These are phyloP conservation scores for Breviolum minutum DNA, from an alignment of 73 alveolate genomes.

Conservation along the genomic window DNA sequence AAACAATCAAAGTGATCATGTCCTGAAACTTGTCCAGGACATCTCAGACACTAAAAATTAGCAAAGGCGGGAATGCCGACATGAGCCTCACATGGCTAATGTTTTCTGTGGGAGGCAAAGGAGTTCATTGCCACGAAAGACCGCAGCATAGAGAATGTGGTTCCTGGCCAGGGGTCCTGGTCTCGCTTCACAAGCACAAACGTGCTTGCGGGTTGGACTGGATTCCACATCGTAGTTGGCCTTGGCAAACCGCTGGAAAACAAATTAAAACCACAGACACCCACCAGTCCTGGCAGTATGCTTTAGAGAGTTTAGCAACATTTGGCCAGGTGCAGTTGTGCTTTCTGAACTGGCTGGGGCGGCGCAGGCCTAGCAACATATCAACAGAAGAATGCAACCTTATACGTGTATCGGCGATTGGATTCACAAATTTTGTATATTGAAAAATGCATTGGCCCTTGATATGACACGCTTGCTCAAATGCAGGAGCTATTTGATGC, in stretches of 20 bases:
- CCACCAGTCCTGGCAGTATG: background rate
- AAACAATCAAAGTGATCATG: background rate
- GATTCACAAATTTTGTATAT: too few species aligned
- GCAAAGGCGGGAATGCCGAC: background rate
- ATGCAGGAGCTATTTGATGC: constrained; percentile 83
- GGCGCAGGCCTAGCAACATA: constrained; percentile 42
- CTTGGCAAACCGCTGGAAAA: too few species aligned
- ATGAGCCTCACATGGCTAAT: background rate
- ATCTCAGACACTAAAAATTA: too few species aligned
- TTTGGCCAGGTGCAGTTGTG: constrained; percentile 61
- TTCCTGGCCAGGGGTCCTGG: constrained; percentile 48
- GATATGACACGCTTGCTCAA: background rate
- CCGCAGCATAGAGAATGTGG: constrained; percentile 86
- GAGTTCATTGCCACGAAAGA: constrained; percentile 88
- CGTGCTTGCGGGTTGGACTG: background rate
- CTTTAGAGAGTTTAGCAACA: background rate
- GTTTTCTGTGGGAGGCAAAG: constrained; percentile 34
- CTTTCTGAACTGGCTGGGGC: constrained; percentile 79
- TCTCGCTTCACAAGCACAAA: background rate
- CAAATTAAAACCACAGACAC: too few species aligned
- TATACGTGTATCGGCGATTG: background rate
- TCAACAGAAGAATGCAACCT: background rate
- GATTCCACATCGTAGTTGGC: background rate
- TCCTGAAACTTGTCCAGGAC: background rate
- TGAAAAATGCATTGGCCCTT: background rate